Conservation (phyloP, 176 grass and related monocot species). For the Thinopyrum elongatum region DNA sequence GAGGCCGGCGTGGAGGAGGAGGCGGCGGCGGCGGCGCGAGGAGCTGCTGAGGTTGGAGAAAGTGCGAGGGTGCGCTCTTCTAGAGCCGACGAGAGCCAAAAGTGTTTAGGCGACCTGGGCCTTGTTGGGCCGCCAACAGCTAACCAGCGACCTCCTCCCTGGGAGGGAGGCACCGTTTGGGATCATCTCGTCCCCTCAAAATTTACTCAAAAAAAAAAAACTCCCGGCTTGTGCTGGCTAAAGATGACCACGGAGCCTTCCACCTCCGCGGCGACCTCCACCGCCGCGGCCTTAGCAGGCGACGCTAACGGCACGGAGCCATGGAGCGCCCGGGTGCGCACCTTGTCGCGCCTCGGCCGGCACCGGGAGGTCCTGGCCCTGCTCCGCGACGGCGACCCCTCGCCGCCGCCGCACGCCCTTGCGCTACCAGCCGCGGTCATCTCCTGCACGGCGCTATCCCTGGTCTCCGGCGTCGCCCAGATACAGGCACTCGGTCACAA, state of each 20-base stretch:
- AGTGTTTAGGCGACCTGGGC: no score
- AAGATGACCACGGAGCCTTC: constrained; percentile 28
- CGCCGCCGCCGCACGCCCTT: constrained; percentile 37
- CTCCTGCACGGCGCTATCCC: constrained; percentile 48
- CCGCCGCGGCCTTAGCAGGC: not conserved
- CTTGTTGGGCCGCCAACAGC: no score
- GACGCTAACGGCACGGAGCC: not conserved
- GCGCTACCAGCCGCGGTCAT: constrained; percentile 56
- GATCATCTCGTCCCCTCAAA: no score
- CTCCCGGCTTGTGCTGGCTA: no score
- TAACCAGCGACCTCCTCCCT: no score
- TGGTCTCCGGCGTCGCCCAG: constrained; percentile 33
- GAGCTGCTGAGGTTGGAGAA: no score
- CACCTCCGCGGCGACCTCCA: not conserved
- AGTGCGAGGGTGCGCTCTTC: no score
- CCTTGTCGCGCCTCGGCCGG: constrained; percentile 32
- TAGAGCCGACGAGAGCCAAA: no score
- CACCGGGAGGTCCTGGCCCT: constrained; percentile 46
- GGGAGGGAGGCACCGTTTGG: no score
- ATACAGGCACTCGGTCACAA: constrained; percentile 55
- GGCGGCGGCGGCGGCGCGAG: no score
- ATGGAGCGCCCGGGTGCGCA: constrained; percentile 45
- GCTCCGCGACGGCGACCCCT: constrained; percentile 29
- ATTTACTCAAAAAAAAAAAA: no score
- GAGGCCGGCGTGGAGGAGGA: no score